These are phyloP conservation scores for Collybia mongolica DNA, from an alignment of 768 basidiomycete genomes.

Conservation along the genomic window DNA sequence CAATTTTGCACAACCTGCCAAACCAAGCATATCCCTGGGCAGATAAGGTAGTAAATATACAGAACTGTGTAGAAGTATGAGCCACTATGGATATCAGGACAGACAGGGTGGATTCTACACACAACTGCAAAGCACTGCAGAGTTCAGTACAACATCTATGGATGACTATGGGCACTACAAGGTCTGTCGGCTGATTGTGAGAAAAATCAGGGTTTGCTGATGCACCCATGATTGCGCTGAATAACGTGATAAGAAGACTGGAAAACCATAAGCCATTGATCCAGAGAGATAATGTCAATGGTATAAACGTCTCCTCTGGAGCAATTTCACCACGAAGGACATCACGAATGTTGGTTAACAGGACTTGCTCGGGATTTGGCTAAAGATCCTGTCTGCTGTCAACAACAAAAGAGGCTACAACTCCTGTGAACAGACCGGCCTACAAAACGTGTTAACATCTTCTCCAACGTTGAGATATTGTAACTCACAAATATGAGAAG, in stretches of 20 bases:
- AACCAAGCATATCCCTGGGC: too few species aligned
- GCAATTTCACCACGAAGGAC: neutral
- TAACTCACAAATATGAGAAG: neutral
- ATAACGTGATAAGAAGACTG: neutral
- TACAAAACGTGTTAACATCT: neutral
- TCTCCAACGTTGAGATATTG: neutral
- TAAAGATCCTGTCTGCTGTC: neutral
- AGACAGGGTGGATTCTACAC: too few species aligned
- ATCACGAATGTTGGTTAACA: neutral
- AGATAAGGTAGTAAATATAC: too few species aligned
- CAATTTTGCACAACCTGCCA: too few species aligned
- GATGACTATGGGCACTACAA: too few species aligned
- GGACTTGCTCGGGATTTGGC: neutral
- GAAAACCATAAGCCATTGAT: neutral
- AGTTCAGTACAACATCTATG: too few species aligned
- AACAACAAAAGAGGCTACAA: neutral
- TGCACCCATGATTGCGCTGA: neutral
- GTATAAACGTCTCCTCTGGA: neutral
- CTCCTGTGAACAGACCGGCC: conserved; percentile 1
- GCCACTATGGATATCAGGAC: too few species aligned
- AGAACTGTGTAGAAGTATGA: too few species aligned
- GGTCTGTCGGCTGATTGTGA: too few species aligned
- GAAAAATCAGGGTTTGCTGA: too few species aligned
- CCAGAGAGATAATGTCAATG: neutral
- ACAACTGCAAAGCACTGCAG: too few species aligned